Conservation (phyloP, 148 eudicot species). For the Spergularia marina region DNA sequence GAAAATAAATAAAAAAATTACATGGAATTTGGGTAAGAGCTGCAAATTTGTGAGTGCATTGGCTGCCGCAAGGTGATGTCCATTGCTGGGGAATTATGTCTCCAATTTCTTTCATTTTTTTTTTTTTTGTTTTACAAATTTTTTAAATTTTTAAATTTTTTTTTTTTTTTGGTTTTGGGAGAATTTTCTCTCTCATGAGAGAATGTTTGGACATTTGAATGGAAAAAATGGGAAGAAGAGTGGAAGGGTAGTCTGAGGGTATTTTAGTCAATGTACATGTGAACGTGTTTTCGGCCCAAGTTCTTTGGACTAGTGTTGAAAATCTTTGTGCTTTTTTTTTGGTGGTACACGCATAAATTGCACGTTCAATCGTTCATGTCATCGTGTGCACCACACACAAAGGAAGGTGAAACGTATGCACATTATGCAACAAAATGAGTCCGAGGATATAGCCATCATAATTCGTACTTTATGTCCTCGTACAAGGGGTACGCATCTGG, state of each 20-base stretch:
- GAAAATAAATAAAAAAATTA: slow-evolving; percentile 23
- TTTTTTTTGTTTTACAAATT: not conserved
- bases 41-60: slow-evolving; percentile 86
- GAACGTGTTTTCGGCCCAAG: too few species aligned
- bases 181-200: not conserved
- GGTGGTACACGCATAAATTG: too few species aligned
- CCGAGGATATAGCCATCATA: too few species aligned
- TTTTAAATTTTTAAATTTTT: too few species aligned
- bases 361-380: too few species aligned
- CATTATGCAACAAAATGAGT: too few species aligned
- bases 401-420: too few species aligned
- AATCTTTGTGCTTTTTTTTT: too few species aligned
- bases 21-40: slow-evolving; percentile 94
- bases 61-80: slow-evolving; percentile 80
- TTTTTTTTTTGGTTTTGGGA: not conserved
- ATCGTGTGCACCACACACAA: too few species aligned
- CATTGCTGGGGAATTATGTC: slow-evolving; percentile 75
- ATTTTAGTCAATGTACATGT: not conserved
- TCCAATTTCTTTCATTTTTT: slow-evolving; percentile 34
- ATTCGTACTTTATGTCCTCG: too few species aligned
- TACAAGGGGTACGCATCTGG: too few species aligned
- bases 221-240: slow-evolving; percentile 17
- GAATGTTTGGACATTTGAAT: slow-evolving; percentile 9
- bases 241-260: slow-evolving; percentile 8
- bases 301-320: too few species aligned